Conservation (phyloP, 257 asterid genomes). For the Echites panduratus region DNA sequence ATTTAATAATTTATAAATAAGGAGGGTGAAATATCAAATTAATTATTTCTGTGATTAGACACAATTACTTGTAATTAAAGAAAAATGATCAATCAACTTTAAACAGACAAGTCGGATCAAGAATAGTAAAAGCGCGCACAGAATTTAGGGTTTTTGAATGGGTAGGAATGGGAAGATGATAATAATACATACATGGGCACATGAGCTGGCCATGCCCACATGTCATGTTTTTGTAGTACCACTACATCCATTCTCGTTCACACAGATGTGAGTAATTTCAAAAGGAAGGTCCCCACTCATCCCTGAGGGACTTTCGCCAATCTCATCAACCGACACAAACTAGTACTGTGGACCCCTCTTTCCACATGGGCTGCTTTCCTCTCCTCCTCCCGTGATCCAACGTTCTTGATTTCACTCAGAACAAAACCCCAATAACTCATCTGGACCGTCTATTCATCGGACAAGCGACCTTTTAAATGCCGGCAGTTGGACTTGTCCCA, state of each 20-base stretch:
- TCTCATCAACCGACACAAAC: constrained; percentile 8
- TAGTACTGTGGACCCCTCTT: background rate
- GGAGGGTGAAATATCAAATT: too few relatives aligned
- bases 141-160: too few relatives aligned
- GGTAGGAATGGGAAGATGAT: background rate
- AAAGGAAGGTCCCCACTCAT: background rate
- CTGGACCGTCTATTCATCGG: constrained; percentile 11
- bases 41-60: too few relatives aligned
- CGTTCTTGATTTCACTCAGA: background rate
- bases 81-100: too few relatives aligned
- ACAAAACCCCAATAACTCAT: background rate
- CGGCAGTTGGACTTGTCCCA: constrained; percentile 29
- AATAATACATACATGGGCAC: background rate
- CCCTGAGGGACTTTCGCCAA: background rate
- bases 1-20: too few relatives aligned
- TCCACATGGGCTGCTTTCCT: constrained; percentile 6
- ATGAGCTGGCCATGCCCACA: constrained; percentile 5
- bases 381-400: background rate
- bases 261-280: background rate
- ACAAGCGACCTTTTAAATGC: constrained; percentile 21
- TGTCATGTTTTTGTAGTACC: background rate
- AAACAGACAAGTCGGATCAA: too few relatives aligned
- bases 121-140: too few relatives aligned
- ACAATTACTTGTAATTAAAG: too few relatives aligned
- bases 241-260: background rate